Evolutionary conservation across 2,329 filamentous ascomycete genomes (phyloP), one percentile per base, ranked within the genome.

Genomic region (Colletotrichum sp.): DNA sequence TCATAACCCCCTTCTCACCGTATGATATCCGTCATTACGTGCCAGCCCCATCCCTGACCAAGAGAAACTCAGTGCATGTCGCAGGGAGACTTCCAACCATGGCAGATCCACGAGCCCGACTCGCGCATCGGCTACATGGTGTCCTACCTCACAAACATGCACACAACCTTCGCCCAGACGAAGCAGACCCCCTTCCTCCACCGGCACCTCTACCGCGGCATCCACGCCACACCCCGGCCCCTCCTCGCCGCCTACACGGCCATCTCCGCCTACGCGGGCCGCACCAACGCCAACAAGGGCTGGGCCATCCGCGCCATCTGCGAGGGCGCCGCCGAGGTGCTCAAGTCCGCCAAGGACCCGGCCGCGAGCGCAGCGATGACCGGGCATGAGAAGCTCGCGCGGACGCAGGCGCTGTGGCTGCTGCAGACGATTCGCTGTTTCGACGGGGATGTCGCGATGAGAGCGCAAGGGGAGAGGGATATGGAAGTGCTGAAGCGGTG

Each of bases 101-200:
- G 77, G 77, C 78, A 83, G 49, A 82, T 88, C 13, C 81, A 85
- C 78, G 83, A 87, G 72, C 81, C 83, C 34, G 79, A 81, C 63
- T 83, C 83, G 26, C 79, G 81, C 26, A 77, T 87, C 39, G 84
- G 85, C 69, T 84, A 81, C 77, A 80, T 83, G n/a, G 78, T 88
- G 67, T 73, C 80, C 26, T 66, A 77, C 16, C 66, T 87, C 9
- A 84, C 81, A 7, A 68, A 80, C 28, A 77, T 87, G 59, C 86
- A 83, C 79, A 65, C 76, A 24, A 80, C 60, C 64, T 88, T 85
- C 79, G 82, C 86, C 16, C 81, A 79, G 34, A 82, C 84, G 7
- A 84, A 83, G 73, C 79, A 82, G 8, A 82, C 86, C 24, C 83
- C 86, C 36, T 89, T 87, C 78, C 81, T 89, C 70, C 87, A 89